Base-by-base conservation (phyloP, 768 basidiomycete species). In the Mycena crocata region DNA sequence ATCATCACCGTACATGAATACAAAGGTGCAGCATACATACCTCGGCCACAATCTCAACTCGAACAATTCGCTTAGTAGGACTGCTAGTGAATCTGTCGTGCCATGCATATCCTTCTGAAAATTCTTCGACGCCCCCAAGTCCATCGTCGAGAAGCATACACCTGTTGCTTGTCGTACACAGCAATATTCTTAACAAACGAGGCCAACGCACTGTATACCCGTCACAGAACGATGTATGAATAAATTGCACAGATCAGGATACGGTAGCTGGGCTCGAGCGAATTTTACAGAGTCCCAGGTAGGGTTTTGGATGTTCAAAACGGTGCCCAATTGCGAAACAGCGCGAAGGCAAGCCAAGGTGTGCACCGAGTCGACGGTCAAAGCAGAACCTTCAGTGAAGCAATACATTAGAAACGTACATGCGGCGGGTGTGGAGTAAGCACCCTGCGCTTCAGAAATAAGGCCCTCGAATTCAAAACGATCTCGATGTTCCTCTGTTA, bases 141-240 rank as follows among this genome's bases (percentile, higher is more conserved):
- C 92, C 92, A 71, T 94, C 93, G 73, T 93, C 93, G 50, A 94
- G 81, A 31, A 94, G 79, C 59, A 94, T 81, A 63, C 86, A 87
- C 45, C 68, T 70, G 37, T 19, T 9, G 10, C 23, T 28, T 35
- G 15, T 7, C 46, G 26, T 28, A n/a, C 24, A 31, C 35, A 64
- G 23, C 0, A 17, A 23, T 13, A 37, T 5, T 21, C 39, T 19
- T 9, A 17, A 30, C 17, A 8, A 19, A 13, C 6, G 23, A 56
- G 54, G 39, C n/a, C 5, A 57, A 61, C 68, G 42, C 37, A 66
- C 67, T 90, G 87, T 46, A 93, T 91, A n/a, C 82, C 80, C 1
- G 89, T 83, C n/a, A 57, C 63, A 6, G 24, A 45, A 8, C 80
- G 80, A 49, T 79, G 77, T 76, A 94, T 85, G 68, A 83, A 90